Evolutionary conservation across 768 basidiomycete genomes (phyloP).

Genomic region (Dioszegia hungarica): DNA sequence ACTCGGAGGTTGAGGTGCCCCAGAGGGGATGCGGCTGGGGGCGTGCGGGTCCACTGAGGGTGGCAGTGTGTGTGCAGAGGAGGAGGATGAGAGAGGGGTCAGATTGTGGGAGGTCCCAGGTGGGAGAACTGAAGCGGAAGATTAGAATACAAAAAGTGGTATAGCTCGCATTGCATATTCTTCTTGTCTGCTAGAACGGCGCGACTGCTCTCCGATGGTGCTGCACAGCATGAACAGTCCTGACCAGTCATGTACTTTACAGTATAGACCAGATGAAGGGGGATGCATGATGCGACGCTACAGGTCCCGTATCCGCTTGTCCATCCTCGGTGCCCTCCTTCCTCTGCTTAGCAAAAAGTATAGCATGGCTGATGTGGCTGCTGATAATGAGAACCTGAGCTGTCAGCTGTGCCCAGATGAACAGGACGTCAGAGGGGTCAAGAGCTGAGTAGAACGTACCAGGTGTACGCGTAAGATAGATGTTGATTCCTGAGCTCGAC

Average conservation of each 20-base stretch:
- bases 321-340: conserved; percentile 18
- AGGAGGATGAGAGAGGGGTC: too few species aligned
- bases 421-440: conserved; percentile 6
- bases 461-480: conserved; percentile 89
- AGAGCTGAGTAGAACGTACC: conserved; percentile 62
- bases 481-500: conserved; percentile 91
- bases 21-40: too few species aligned
- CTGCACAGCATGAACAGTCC: too few species aligned
- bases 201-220: too few species aligned
- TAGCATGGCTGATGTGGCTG: conserved; percentile 71
- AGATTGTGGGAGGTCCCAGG: too few species aligned
- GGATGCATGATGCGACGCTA: not conserved
- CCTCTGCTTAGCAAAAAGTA: conserved; percentile 30
- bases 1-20: too few species aligned
- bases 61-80: too few species aligned
- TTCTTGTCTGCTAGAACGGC: too few species aligned
- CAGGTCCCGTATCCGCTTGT: conserved; percentile 9
- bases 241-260: too few species aligned
- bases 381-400: conserved; percentile 80
- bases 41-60: too few species aligned
- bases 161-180: too few species aligned
- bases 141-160: too few species aligned
- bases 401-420: not conserved
- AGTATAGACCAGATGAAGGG: not conserved
- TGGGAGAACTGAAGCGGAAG: not conserved